Conservation (phyloP, 257 asterid species). For the Salvia splendens region DNA sequence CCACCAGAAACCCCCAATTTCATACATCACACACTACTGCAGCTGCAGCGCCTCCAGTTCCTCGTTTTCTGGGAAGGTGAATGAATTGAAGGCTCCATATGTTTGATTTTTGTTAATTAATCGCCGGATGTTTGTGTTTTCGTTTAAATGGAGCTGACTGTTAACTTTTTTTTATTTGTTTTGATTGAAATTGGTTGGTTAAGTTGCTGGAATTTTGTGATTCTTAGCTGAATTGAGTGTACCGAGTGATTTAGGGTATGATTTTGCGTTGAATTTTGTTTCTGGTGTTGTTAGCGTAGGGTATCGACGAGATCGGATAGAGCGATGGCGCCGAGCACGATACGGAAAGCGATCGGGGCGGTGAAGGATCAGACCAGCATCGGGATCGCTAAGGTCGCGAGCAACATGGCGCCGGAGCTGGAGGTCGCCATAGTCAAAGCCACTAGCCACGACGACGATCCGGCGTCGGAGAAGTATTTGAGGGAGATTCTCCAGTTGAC, state of each 20-base stretch:
- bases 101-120: background rate
- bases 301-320: slow-evolving; percentile 14
- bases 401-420: slow-evolving; percentile 80
- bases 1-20: background rate
- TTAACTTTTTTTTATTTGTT: background rate
- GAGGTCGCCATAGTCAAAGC: slow-evolving; percentile 81
- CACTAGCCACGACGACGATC: slow-evolving; percentile 82
- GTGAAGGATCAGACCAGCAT: slow-evolving; percentile 86
- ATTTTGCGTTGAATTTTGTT: slow-evolving; percentile 17
- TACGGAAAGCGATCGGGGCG: slow-evolving; percentile 80
- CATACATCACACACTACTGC: slow-evolving; percentile 6
- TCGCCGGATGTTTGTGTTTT: background rate
- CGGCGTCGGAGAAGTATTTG: slow-evolving; percentile 70
- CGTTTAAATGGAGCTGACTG: background rate
- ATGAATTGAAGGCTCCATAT: background rate
- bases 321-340: slow-evolving; percentile 73
- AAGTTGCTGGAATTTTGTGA: background rate
- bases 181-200: background rate
- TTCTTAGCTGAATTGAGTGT: background rate
- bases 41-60: slow-evolving; percentile 7
- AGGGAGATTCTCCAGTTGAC: slow-evolving; percentile 66
- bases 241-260: background rate
- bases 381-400: slow-evolving; percentile 70
- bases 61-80: slow-evolving; percentile 35
- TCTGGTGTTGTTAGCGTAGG: slow-evolving; percentile 16